Percentiles rank a stretch among this genome's conserved stretches.
Conservation (phyloP, 108 stramenopile species). For the Stephanodiscus triporus region DNA sequence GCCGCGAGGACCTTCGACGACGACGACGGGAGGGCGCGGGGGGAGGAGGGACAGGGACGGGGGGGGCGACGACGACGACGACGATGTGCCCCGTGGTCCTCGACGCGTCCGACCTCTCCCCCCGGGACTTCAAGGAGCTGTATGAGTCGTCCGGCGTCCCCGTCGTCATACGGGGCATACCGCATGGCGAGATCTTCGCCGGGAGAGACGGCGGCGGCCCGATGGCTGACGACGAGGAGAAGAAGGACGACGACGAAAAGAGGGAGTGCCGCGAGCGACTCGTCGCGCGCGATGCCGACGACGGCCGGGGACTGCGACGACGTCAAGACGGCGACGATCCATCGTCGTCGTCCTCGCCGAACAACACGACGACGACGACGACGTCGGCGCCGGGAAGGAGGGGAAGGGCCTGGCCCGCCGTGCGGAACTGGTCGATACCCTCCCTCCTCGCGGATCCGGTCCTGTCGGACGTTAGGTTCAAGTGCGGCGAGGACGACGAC, state of each 20-base stretch:
- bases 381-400: background rate
- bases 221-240: conserved; percentile 43
- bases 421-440: conserved; percentile 62
- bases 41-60: background rate
- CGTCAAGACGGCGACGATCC: background rate
- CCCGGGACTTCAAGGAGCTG: conserved; percentile 59
- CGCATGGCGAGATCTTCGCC: conserved; percentile 51
- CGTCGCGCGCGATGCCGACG: too few species aligned
- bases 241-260: conserved; percentile 31
- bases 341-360: background rate
- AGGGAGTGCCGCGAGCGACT: conserved; percentile 23
- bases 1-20: too few species aligned
- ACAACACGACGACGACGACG: background rate
- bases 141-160: conserved; percentile 71
- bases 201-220: conserved; percentile 14
- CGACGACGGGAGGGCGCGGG: too few species aligned
- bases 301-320: background rate
- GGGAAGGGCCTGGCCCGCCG: conserved; percentile 65
- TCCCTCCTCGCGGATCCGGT: conserved; percentile 49
- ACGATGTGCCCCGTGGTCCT: conserved; percentile 56
- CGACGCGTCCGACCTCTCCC: conserved; percentile 55
- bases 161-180: conserved; percentile 71
- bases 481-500: conserved; percentile 98
- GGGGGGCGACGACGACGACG: background rate
- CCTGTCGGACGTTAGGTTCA: conserved; percentile 69